Percentiles rank a stretch among this genome's conserved stretches.
Conservation (phyloP, 192 early-diverging fungal species). For the Glomus cerebriforme region DNA sequence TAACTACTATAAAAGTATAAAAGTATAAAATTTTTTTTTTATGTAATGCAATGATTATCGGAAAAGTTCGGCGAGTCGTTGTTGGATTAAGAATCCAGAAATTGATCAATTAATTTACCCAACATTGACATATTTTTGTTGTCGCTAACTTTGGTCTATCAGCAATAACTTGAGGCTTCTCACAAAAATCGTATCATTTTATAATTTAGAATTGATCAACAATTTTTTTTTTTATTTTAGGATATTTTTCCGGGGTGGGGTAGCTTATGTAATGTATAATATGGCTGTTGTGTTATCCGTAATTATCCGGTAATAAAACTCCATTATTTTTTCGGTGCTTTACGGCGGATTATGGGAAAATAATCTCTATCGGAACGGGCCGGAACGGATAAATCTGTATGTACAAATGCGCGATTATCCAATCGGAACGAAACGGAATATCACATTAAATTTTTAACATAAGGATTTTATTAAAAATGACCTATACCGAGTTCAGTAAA, state of each 20-base stretch:
- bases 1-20: not conserved
- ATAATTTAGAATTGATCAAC: not conserved
- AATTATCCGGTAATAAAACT: too few species aligned
- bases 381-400: not conserved
- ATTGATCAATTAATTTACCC: not conserved
- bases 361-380: not conserved
- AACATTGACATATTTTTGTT: not conserved
- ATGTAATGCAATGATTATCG: conserved; percentile 5
- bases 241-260: too few species aligned
- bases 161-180: not conserved
- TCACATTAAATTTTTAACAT: not conserved
- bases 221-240: not conserved
- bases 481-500: too few species aligned
- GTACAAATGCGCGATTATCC: too few species aligned
- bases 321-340: too few species aligned
- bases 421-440: not conserved
- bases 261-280: too few species aligned
- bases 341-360: not conserved
- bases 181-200: not conserved
- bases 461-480: too few species aligned
- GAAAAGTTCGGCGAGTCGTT: conserved; percentile 5
- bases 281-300: not conserved
- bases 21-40: not conserved
- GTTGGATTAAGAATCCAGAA: not conserved
- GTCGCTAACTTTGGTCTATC: not conserved